Base-by-base conservation (phyloP, 805 yeast genomes). In the Saccharomycopsis sp. region DNA sequence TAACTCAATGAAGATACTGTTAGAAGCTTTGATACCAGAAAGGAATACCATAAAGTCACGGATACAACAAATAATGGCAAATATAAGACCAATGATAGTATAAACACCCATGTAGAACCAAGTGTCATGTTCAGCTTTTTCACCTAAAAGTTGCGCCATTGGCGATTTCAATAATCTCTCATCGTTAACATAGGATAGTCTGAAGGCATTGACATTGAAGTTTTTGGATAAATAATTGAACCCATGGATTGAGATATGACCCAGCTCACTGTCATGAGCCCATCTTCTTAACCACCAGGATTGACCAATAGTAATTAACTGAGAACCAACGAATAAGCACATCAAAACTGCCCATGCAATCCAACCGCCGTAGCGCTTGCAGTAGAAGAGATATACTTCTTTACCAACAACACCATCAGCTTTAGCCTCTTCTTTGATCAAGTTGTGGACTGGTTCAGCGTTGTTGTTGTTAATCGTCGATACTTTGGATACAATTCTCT, bases 201-300 rank as follows among this genome's bases (percentile, higher is more conserved):
- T n/a, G 49, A 44, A 56, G 50, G 66, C 63, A 23, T 64, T 65
- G 15, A 56, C 56, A 23, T 60, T 62, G 41, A 62, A 59, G 51
- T 58, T 29, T 49, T 59, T 62, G 49, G 55, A n/a, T 50, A 66
- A 55, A 42, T 65, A 62, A 50, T 67, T 68, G 59, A 66, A 65
- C 23, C 64, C 62, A 47, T 67, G 59, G 29, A 70, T 55, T 29
- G 69, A 52, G 20, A 68, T 55, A 1, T 64, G 61, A 41, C 69
- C 52, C 5, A 64, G 64, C 17, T 78, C 80, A 63, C 77, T 73
- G 53, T 75, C 73, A 57, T 77, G 68, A 2, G 96, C 85, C 97
- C 97, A 92, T 25, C 75, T 70, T 73, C 93, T 83, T 67, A 92
- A 80, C 97, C 97, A 92, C 86, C 89, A 89, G 1, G 96, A 85